Percentiles rank a stretch among this genome's conserved stretches.
Conservation (phyloP, 306 rosid species). For the Phaseolus lunatus region DNA sequence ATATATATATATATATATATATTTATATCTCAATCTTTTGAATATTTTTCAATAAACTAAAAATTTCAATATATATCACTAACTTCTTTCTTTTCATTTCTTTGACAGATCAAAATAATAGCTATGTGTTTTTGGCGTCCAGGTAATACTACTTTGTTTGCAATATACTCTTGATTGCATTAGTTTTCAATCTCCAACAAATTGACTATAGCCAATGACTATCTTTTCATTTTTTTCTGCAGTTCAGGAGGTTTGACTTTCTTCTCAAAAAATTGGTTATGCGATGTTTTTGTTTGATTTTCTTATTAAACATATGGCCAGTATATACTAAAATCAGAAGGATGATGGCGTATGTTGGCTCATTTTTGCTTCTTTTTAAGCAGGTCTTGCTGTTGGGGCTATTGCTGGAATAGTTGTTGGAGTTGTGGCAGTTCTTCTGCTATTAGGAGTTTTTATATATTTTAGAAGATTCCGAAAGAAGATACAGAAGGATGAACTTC, state of each 20-base stretch:
- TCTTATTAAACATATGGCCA: slow-evolving; percentile 38
- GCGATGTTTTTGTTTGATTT: slow-evolving; percentile 34
- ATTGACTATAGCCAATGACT: slow-evolving; percentile 28
- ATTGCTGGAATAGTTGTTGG: slow-evolving; percentile 78
- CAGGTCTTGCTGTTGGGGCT: slow-evolving; percentile 76
- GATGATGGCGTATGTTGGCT: slow-evolving; percentile 41
- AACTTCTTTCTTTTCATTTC: slow-evolving; percentile 37
- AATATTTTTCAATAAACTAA: slow-evolving; percentile 11
- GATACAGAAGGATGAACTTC: slow-evolving; percentile 30
- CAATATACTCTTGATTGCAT: slow-evolving; percentile 27
- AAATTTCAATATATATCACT: slow-evolving; percentile 27
- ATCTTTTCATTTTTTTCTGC: slow-evolving; percentile 54
- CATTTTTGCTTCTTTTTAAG: slow-evolving; percentile 50
- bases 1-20: no score
- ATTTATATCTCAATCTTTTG: no score
- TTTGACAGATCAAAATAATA: slow-evolving; percentile 70
- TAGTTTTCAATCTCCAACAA: slow-evolving; percentile 11
- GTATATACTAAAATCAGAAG: slow-evolving; percentile 31
- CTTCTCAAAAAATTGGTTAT: slow-evolving; percentile 49
- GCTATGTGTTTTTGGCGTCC: slow-evolving; percentile 51
- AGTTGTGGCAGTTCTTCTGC: slow-evolving; percentile 63
- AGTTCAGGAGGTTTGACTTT: slow-evolving; percentile 76
- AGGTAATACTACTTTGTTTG: slow-evolving; percentile 59
- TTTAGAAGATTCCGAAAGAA: slow-evolving; percentile 61
- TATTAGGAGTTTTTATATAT: slow-evolving; percentile 61